phyloP scores from a whole-genome alignment of 768 basidiomycete genomes.

The Rhodosporidiobolus odoratus region DNA sequence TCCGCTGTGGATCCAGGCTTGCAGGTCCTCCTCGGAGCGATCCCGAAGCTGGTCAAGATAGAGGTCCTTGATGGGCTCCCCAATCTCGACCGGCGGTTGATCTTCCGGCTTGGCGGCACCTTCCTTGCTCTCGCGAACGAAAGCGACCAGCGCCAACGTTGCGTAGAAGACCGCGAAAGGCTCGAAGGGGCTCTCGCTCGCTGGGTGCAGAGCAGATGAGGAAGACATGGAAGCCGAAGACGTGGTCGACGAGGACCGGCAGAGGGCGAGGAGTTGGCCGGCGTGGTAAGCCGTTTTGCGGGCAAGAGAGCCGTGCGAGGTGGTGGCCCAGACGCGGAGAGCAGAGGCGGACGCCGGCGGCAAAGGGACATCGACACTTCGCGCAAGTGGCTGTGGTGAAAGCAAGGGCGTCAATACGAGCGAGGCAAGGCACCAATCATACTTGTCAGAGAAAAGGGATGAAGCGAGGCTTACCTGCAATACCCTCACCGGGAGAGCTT shows the following conservation, averaged over 20 bases:
- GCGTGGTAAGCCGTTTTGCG: slow-evolving; percentile 32
- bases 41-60: slow-evolving; percentile 25
- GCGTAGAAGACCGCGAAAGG: slow-evolving; percentile 34
- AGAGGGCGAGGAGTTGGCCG: slow-evolving; percentile 33
- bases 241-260: background rate
- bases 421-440: background rate
- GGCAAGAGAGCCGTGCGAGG: slow-evolving; percentile 9
- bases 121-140: background rate
- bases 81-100: too few species aligned
- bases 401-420: too few species aligned
- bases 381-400: slow-evolving; percentile 35
- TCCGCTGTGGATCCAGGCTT: background rate
- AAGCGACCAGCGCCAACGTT: slow-evolving; percentile 28
- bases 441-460: background rate
- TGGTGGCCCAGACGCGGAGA: slow-evolving; percentile 15
- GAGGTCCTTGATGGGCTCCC: background rate
- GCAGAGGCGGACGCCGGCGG: background rate
- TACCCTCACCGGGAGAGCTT: slow-evolving; percentile 12
- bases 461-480: slow-evolving; percentile 18
- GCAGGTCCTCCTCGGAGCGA: slow-evolving; percentile 1
- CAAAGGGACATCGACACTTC: background rate
- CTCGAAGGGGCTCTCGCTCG: slow-evolving; percentile 29
- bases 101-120: background rate
- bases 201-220: too few species aligned
- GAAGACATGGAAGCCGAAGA: background rate